Evolutionary conservation across 148 eudicot species (phyloP).

Genomic region (Nyssa sinensis): DNA sequence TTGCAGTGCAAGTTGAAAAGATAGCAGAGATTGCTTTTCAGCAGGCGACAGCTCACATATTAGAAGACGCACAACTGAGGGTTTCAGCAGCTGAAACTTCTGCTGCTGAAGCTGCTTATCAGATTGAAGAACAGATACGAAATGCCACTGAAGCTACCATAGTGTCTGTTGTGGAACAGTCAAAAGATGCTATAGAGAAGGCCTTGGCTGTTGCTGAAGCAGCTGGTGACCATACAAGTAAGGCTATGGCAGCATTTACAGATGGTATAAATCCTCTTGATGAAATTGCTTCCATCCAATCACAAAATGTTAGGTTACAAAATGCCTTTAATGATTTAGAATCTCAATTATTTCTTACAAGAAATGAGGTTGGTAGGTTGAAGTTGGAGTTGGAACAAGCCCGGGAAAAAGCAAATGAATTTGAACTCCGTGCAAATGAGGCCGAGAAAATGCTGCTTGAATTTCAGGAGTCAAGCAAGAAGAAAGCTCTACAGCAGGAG

Average conservation of each 20-base stretch:
- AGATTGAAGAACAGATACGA: constrained; percentile 18
- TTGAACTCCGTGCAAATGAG: constrained; percentile 11
- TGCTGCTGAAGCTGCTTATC: constrained; percentile 25
- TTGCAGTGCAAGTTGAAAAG: constrained; percentile 24
- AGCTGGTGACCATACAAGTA: constrained; percentile 19
- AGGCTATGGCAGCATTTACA: constrained; percentile 10
- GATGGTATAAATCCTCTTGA: constrained; percentile 8
- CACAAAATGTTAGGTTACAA: constrained; percentile 18
- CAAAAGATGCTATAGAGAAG: constrained; percentile 23
- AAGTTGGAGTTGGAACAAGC: constrained; percentile 15
- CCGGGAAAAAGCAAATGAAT: background rate
- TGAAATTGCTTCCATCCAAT: constrained; percentile 10
- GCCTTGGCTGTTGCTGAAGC: constrained; percentile 20
- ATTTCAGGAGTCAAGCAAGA: constrained; percentile 13
- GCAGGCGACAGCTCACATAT: constrained; percentile 24
- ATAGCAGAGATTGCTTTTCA: constrained; percentile 21
- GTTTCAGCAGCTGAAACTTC: constrained; percentile 24
- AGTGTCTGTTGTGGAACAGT: constrained; percentile 13
- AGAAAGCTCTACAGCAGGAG: constrained; percentile 9
- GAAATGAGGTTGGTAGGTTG: constrained; percentile 16
- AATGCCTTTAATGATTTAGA: constrained; percentile 11
- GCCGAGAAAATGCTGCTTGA: constrained; percentile 15
- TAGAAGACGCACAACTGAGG: constrained; percentile 17
- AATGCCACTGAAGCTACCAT: constrained; percentile 16
- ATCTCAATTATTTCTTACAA: constrained; percentile 8